Evolutionary conservation across 2,329 filamentous ascomycete species (phyloP).

Genomic region (Epichloe glyceriae): DNA sequence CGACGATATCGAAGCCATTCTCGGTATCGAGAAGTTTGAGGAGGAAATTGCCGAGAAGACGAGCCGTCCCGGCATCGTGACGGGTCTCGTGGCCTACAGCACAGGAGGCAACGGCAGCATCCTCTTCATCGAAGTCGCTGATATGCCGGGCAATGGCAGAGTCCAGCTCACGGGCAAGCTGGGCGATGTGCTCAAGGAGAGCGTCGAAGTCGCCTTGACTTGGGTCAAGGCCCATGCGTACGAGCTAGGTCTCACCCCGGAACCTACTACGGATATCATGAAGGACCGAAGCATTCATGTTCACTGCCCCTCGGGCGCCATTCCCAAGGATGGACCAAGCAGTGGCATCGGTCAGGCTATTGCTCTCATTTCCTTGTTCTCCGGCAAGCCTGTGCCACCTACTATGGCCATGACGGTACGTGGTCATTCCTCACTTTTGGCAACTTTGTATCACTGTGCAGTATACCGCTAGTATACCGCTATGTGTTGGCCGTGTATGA

Average conservation of each 20-base stretch:
- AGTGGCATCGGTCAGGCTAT: constrained; percentile 92
- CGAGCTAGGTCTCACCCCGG: constrained; percentile 70
- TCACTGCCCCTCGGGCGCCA: constrained; percentile 87
- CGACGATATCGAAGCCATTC: constrained; percentile 75
- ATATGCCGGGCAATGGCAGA: constrained; percentile 86
- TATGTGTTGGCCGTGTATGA: neutral
- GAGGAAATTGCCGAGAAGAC: constrained; percentile 88
- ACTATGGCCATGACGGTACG: constrained; percentile 87
- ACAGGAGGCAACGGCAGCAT: constrained; percentile 90
- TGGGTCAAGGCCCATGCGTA: constrained; percentile 97
- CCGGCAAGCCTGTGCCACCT: constrained; percentile 71
- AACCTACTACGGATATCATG: constrained; percentile 86
- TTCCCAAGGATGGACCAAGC: constrained; percentile 81
- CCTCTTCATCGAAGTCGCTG: constrained; percentile 93
- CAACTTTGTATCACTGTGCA: neutral
- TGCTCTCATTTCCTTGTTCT: constrained; percentile 82
- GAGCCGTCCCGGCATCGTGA: constrained; percentile 80
- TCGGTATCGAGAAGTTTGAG: constrained; percentile 87
- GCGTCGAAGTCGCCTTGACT: constrained; percentile 85
- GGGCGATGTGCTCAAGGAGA: constrained; percentile 93
- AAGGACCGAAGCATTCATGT: constrained; percentile 88
- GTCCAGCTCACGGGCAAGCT: constrained; percentile 95
- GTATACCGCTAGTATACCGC: neutral
- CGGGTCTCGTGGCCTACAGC: constrained; percentile 88
- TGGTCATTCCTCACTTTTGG: constrained; percentile 1